Evolutionary conservation across 306 rosid species (phyloP).

Genomic region (Vigna radiata): DNA sequence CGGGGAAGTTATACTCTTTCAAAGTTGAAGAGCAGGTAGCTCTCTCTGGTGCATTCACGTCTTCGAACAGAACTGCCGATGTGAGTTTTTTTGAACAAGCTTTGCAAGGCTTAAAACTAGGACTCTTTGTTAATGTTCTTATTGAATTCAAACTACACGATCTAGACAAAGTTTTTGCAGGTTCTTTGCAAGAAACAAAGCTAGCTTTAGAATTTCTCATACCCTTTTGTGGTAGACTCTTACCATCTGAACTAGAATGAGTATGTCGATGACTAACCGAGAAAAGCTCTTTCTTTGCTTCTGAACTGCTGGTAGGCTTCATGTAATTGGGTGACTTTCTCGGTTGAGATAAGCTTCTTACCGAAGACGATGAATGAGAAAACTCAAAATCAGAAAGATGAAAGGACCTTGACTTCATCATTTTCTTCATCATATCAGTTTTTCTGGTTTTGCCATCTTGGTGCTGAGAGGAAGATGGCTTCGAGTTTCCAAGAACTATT

Average conservation of each 20-base stretch:
- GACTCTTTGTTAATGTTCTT: slow-evolving; percentile 56
- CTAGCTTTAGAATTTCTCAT: slow-evolving; percentile 41
- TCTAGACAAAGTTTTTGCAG: slow-evolving; percentile 46
- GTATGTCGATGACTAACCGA: slow-evolving; percentile 51
- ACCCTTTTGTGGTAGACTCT: slow-evolving; percentile 46
- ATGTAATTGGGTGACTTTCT: slow-evolving; percentile 75
- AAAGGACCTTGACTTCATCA: slow-evolving; percentile 64
- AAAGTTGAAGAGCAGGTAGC: slow-evolving; percentile 85
- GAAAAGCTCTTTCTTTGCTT: slow-evolving; percentile 64
- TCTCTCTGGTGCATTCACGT: slow-evolving; percentile 49
- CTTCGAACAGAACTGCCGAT: slow-evolving; percentile 51
- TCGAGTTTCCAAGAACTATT: slow-evolving; percentile 51
- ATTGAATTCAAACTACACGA: slow-evolving; percentile 56
- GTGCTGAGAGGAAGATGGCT: slow-evolving; percentile 51
- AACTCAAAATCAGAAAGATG: slow-evolving; percentile 62
- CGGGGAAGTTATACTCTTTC: slow-evolving; percentile 66
- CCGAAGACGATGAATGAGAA: slow-evolving; percentile 48
- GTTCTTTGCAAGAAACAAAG: slow-evolving; percentile 48
- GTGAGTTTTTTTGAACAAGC: slow-evolving; percentile 55
- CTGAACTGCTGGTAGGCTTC: slow-evolving; percentile 80
- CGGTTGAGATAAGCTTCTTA: slow-evolving; percentile 50
- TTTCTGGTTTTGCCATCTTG: slow-evolving; percentile 63
- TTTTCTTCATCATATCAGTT: slow-evolving; percentile 62
- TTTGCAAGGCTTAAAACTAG: slow-evolving; percentile 58
- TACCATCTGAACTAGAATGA: slow-evolving; percentile 48